A percentile compares a stretch with the other conserved stretches of the same genome.
Conservation (phyloP, 345 rosid species). For the Rubroshorea leprosula region DNA sequence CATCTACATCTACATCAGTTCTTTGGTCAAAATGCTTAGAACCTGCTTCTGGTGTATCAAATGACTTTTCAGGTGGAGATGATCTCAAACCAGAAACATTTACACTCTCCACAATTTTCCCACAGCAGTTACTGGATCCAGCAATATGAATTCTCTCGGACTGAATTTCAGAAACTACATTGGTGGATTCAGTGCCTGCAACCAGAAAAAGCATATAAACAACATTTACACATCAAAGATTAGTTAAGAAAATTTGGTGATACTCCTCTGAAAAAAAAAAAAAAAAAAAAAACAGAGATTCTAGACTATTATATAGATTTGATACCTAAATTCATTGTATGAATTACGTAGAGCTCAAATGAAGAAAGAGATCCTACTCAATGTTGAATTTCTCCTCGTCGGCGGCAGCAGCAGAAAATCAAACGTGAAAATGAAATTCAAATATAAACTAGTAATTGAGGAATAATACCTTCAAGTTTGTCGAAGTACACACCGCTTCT, state of each 20-base stretch:
- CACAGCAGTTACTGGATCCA: constrained; percentile 14
- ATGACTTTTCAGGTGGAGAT: constrained; percentile 18
- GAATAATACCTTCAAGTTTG: constrained; percentile 19
- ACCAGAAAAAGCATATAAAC: constrained; percentile 18
- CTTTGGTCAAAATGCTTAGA: constrained; percentile 16
- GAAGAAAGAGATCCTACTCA: too few species aligned
- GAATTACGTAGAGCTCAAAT: too few species aligned
- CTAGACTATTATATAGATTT: too few species aligned
- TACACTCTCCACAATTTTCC: constrained; percentile 11
- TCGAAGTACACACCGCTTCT: constrained; percentile 27
- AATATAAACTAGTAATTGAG: neutral
- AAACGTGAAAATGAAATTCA: neutral
- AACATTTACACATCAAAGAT: neutral
- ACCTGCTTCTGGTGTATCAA: constrained; percentile 10
- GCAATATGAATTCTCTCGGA: constrained; percentile 17
- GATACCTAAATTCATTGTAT: too few species aligned
- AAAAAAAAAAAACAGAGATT: neutral
- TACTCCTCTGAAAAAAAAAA: neutral
- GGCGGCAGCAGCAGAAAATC: neutral
- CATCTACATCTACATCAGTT: constrained; percentile 17
- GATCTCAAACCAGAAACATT: constrained; percentile 21
- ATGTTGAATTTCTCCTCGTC: neutral
- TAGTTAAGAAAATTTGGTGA: neutral
- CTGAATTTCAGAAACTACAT: constrained; percentile 26
- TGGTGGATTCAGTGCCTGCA: constrained; percentile 35